A percentile compares a stretch with the other conserved stretches of the same genome.
phyloP scores from a whole-genome alignment of 78 protist species.

The Monosiga brevicollis region DNA sequence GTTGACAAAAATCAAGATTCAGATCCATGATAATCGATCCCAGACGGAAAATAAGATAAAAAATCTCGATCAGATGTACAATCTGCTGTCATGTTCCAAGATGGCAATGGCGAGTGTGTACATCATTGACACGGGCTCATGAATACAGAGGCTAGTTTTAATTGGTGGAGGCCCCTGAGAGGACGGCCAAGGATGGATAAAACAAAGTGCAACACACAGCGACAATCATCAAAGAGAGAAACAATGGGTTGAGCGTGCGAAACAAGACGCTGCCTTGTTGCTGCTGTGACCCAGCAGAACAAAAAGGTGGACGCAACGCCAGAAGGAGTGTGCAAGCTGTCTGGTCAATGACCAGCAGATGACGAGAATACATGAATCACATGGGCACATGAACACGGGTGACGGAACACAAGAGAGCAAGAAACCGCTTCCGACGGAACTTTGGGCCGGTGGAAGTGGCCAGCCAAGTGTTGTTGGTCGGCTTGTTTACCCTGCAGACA shows the following conservation, averaged over 20 bases:
- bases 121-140: neutral
- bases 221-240: neutral
- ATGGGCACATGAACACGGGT: too few relatives aligned
- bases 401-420: too few relatives aligned
- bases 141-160: neutral
- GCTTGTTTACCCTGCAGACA: too few relatives aligned
- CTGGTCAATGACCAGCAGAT: too few relatives aligned
- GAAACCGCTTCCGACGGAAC: too few relatives aligned
- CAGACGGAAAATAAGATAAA: neutral
- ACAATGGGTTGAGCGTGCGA: neutral
- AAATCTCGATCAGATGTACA: neutral
- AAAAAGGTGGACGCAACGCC: neutral
- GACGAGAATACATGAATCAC: too few relatives aligned
- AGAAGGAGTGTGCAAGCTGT: too few relatives aligned
- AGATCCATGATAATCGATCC: neutral
- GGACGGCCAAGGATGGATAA: too few relatives aligned
- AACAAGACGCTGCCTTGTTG: neutral
- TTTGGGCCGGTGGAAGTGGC: too few relatives aligned
- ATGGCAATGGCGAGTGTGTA: neutral
- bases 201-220: too few relatives aligned
- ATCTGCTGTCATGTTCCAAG: neutral
- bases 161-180: neutral
- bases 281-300: neutral
- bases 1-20: neutral
- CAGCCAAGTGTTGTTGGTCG: too few relatives aligned